Base-by-base conservation (phyloP, 2,329 filamentous ascomycete species). In the Basipetospora chlamydospora region DNA sequence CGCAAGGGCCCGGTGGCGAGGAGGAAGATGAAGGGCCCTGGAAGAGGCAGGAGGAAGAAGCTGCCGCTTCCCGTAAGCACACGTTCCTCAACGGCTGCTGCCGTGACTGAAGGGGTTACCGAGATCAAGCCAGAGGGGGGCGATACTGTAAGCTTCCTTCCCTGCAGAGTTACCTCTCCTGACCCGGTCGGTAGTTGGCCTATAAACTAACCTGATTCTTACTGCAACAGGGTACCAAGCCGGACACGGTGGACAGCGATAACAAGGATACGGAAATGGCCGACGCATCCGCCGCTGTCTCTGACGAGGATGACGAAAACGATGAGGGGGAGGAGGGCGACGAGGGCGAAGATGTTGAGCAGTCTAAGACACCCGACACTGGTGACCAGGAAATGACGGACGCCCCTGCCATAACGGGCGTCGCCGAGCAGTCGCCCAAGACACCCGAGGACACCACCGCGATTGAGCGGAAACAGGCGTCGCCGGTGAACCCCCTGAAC, bases 21-120 rank as follows among this genome's bases (percentile, higher is more conserved):
- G 54, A 78, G 83, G 54, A 93, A 88, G 64, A 66, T 71, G 33
- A 87, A 82, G 55, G 80, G 58, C 20, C 76, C 81, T 25, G 84
- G 84, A 6, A 73, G 85, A 43, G 83, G 83, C 12, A 70, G 75
- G 43, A 88, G 80, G 66, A 87, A 81, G 69, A 84, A 78, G 53
- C 52, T 63, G 46, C 58, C 59, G 12, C 41, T 60, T 10, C 57
- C 58, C 2, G 48, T 53, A 9, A 48, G 54, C 17, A 54, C 49
- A 3, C 55, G 60, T 46, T 35, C 43, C 15, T 35, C 39, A 23
- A 42, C 53, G 17, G 56, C 59, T 22, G 52, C 54, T 21, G 54
- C 40, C n/a, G 40, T 45, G 16, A 64, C 59, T 21, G 54, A 12
- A 12, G 10, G 55, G 17, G 47, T 57, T 2, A 50, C 59, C 44